Evolutionary conservation across 2,329 filamentous ascomycete species (phyloP).

Genomic region (Trichoderma harzianum): DNA sequence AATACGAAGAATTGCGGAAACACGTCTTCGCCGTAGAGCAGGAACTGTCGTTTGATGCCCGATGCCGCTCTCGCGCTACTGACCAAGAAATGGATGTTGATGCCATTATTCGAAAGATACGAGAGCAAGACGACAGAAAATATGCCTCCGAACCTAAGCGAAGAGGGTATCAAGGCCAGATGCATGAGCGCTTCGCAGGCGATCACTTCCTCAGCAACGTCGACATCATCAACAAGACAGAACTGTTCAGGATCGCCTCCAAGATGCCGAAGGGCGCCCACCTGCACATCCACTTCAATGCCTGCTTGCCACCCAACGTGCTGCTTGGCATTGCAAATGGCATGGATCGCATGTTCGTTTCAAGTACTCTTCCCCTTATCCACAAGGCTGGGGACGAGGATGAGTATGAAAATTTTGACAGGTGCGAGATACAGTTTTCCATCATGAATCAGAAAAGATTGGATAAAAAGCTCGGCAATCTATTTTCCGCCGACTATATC

Average conservation of each 20-base stretch:
- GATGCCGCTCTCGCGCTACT: conserved; percentile 32
- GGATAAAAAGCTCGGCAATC: conserved; percentile 36
- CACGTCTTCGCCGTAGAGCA: conserved; percentile 33
- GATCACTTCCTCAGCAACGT: conserved; percentile 59
- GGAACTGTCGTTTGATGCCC: conserved; percentile 40
- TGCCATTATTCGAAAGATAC: conserved; percentile 38
- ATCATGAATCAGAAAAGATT: conserved; percentile 40
- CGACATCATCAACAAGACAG: conserved; percentile 52
- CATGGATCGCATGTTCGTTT: conserved; percentile 67
- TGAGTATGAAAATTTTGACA: conserved; percentile 43
- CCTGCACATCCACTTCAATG: conserved; percentile 74
- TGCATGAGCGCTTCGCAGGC: conserved; percentile 44
- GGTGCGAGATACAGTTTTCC: conserved; percentile 61
- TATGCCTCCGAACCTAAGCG: conserved; percentile 34
- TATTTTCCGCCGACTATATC: conserved; percentile 51
- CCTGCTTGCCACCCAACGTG: conserved; percentile 61
- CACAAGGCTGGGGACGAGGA: conserved; percentile 22
- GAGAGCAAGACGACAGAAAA: conserved; percentile 33
- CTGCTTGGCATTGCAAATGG: conserved; percentile 54
- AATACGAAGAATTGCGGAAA: conserved; percentile 33
- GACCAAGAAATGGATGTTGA: conserved; percentile 38
- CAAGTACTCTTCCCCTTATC: conserved; percentile 51
- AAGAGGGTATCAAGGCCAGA: conserved; percentile 41
- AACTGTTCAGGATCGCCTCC: conserved; percentile 54
- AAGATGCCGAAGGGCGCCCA: conserved; percentile 69